A percentile compares a stretch with the other conserved stretches of the same genome.
Conservation (phyloP, 139 green algal species). For the Tetraselmis chui region DNA sequence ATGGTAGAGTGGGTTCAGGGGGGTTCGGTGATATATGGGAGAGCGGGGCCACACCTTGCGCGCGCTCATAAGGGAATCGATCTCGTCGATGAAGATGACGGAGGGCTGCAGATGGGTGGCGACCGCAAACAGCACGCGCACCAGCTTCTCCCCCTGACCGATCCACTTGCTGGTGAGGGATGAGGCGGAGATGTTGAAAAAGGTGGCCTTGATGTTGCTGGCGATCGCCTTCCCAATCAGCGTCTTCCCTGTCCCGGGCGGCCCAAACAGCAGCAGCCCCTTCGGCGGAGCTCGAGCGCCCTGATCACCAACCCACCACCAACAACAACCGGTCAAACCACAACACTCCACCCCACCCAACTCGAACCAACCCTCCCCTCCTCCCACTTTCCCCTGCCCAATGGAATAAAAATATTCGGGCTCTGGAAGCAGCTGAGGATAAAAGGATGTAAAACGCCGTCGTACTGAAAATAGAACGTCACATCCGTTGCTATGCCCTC, state of each 20-base stretch:
- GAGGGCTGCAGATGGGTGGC: conserved; percentile 70
- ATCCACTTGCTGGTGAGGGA: conserved; percentile 99
- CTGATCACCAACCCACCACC: no score
- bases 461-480: no score
- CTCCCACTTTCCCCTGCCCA: no score
- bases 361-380: no score
- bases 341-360: no score
- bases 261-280: conserved; percentile 88
- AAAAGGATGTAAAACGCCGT: no score
- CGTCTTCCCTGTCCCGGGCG: conserved; percentile 88
- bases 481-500: no score
- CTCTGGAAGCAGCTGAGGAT: no score
- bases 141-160: conserved; percentile 95
- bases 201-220: conserved; percentile 90
- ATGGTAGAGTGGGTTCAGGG: neutral
- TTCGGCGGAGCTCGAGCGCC: conserved; percentile 74
- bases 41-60: conserved; percentile 49
- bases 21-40: neutral
- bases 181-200: conserved; percentile 92
- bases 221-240: conserved; percentile 93
- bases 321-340: no score
- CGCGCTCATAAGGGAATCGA: conserved; percentile 90
- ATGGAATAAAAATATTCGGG: no score
- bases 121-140: conserved; percentile 71
- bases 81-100: conserved; percentile 99